Evolutionary conservation across 768 basidiomycete genomes (phyloP), one percentile per base, ranked within the genome.

Genomic region (Boletus vermiculosoides): DNA sequence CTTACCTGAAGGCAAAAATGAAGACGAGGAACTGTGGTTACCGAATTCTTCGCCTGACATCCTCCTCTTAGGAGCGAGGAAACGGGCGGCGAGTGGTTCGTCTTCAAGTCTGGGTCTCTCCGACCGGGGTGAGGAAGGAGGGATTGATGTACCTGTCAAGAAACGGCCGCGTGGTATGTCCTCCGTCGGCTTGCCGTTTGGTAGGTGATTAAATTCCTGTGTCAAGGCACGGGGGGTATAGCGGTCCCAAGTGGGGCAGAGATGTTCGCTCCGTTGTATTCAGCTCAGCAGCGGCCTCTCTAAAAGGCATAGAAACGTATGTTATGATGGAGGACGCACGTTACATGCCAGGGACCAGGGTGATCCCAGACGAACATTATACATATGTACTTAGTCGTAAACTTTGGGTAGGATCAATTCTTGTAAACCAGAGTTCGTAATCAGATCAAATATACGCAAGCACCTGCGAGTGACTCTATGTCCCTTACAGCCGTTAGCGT

Each of bases 201-300:
- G 20, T 48, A 53, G 10, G 49, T 46, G 4, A 57, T 56, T 23
- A 22, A 46, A 22, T 25, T 49, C 25, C 22, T 11, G n/a, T 40
- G 22, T 41, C 49, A 28, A 87, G 86, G n/a, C 87, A 88, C 53
- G 87, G 87, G 8, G 87, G 86, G 0, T 71, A 87, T 63, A 75
- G 75, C 34, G 57, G 70, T 16, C 61, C 72, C 4, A 71, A 73
- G 5, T 89, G 87, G 87, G 84, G 82, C 0, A 77, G 80, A 49
- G 88, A 88, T 22, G 85, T 86, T 12, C 79, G 88, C 22, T 84
- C 86, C 64, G 67, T 88, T 37, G 53, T 84, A 0, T 87, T 89
- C 64, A 69, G 49, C n/a, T 80, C 83, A 3, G 64, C 79, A 1
- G 64, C n/a, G n/a, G n/a, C 79, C 40, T 81, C 84, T 11, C 62